These are phyloP conservation scores for Emericellopsis cladophorae DNA, from an alignment of 2,329 filamentous ascomycete genomes.

Conservation along the genomic window DNA sequence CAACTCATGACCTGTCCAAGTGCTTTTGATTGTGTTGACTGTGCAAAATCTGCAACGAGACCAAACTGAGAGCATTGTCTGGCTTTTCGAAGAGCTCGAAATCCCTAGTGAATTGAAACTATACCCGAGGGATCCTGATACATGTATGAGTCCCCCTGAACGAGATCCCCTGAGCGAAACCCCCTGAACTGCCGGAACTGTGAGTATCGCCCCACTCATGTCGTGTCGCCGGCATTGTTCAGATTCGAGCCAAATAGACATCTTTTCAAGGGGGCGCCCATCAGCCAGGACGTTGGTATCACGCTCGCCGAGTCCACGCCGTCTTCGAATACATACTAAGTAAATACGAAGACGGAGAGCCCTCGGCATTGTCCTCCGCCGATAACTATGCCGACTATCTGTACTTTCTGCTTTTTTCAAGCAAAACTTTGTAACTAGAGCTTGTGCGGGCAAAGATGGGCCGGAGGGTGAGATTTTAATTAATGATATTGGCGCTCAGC, in stretches of 20 bases:
- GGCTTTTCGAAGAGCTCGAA: conserved; percentile 51
- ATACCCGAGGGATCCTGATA: conserved; percentile 14
- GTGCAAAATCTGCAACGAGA: conserved; percentile 43
- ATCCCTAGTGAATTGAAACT: conserved; percentile 29
- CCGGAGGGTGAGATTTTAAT: not conserved
- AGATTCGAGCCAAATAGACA: not conserved
- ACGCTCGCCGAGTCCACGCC: conserved; percentile 46
- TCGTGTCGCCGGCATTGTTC: too few relatives aligned
- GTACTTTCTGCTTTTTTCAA: conserved; percentile 51
- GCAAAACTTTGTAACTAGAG: conserved; percentile 27
- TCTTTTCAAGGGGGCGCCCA: conserved; percentile 30
- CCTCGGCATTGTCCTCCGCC: not conserved
- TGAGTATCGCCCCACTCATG: not conserved
- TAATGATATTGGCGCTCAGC: not conserved
- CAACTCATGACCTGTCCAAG: too few relatives aligned
- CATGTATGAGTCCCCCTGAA: conserved; percentile 17
- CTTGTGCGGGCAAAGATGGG: conserved; percentile 9
- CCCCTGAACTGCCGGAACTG: conserved; percentile 24
- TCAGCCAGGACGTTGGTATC: conserved; percentile 43
- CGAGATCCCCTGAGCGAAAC: too few relatives aligned
- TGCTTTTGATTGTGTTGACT: conserved; percentile 11
- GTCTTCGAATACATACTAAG: conserved; percentile 49
- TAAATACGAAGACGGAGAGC: conserved; percentile 32
- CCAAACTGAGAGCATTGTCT: conserved; percentile 52
- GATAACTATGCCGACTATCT: conserved; percentile 44